Base-by-base conservation (phyloP, 2,329 filamentous ascomycete species). In the Neofusicoccum cordaticola region DNA sequence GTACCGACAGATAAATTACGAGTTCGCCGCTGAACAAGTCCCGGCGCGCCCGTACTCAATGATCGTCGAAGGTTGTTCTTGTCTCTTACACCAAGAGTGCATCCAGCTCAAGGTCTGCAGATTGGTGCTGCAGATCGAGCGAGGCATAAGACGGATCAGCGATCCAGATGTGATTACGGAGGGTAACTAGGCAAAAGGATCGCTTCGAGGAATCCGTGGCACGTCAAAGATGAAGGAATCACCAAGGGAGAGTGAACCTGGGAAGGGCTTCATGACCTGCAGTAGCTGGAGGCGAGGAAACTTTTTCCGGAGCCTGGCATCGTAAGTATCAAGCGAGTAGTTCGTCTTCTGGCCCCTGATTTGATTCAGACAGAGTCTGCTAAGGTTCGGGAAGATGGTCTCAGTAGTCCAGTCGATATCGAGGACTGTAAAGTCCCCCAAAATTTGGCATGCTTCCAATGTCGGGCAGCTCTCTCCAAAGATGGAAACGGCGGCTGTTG, bases 1-100 rank as follows among this genome's bases (percentile, higher is more conserved):
- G 62, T 64, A 37, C 45, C 62, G 62, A 64, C 62, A 22, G 62
- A 64, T 64, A 42, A 64, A 64, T 64, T 64, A 64, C 62, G 62
- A 64, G 52, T 58, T 60, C 15, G 35, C 62, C 62, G 62, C 62
- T 64, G 62, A 22, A 64, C 42, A 44, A 64, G 62, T 60, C 45
- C 44, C 60, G 62, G 62, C 37, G 53, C 53, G 37, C 53, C 53
- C 62, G 53, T 64, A 64, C 62, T 64, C 62, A 64, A 64, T 60
- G 53, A 64, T 60, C 52, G 62, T 64, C 62, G 62, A 50, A 31
- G 12, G 19, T 64, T 13, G 44, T 35, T 64, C 62, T 64, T 39
- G 62, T 64, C 62, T 64, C 62, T 64, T 58, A 64, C 62, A 64
- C 42, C 15, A 31, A 56, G 17, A 13, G 52, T 64, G 62, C 35